phyloP scores from a whole-genome alignment of 768 basidiomycete genomes.

The Suillus fuscotomentosus region DNA sequence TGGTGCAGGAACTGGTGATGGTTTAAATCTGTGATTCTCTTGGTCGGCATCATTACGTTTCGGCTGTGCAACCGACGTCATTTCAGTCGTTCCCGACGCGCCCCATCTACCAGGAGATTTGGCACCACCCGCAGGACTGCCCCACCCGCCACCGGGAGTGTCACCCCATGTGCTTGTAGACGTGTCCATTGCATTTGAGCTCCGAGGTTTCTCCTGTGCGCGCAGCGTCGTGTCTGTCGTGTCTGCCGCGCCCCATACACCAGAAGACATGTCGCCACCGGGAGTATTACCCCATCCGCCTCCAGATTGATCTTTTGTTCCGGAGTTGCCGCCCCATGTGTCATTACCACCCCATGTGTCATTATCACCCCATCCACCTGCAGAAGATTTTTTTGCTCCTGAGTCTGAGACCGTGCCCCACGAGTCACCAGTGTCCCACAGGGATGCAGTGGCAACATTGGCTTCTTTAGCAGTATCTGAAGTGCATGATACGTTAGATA shows the following conservation, averaged over 20 bases:
- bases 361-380: not conserved
- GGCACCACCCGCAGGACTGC: not conserved
- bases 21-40: slow-evolving; percentile 12
- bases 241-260: not conserved
- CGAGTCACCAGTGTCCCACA: slow-evolving; percentile 3
- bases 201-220: not conserved
- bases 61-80: not conserved
- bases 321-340: not conserved
- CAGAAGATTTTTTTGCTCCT: slow-evolving; percentile 4
- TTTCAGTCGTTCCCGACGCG: not conserved
- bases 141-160: not conserved
- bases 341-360: not conserved
- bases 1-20: slow-evolving; percentile 16
- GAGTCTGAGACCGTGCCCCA: slow-evolving; percentile 9
- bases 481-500: not conserved
- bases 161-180: not conserved
- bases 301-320: not conserved
- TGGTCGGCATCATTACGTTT: slow-evolving; percentile 1
- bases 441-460: too few relatives aligned
- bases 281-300: not conserved
- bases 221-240: not conserved
- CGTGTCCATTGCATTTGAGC: not conserved
- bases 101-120: not conserved
- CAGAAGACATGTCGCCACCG: too few relatives aligned
- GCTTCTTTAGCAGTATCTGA: not conserved